Conservation (phyloP, 441 rosid genomes). For the Erysimum cheiri region DNA sequence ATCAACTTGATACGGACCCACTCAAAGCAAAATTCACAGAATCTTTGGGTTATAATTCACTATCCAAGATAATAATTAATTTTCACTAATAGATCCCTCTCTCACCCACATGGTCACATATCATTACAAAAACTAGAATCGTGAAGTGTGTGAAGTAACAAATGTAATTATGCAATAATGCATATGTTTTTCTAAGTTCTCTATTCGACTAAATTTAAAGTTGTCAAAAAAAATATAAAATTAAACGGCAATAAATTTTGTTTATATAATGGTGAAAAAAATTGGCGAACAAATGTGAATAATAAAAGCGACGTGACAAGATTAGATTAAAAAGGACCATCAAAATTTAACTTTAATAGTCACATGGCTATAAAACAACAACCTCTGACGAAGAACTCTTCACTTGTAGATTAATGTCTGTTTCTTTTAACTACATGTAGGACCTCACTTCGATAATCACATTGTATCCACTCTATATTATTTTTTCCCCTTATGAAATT, state of each 20-base stretch:
- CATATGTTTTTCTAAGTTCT: neutral
- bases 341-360: conserved; percentile 28
- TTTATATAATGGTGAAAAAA: conserved; percentile 37
- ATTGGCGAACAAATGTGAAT: conserved; percentile 46
- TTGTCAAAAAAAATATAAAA: neutral
- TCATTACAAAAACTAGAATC: conserved; percentile 33
- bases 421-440: conserved; percentile 46
- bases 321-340: conserved; percentile 38
- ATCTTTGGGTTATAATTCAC: conserved; percentile 70
- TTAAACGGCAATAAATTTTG: neutral
- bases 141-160: conserved; percentile 25
- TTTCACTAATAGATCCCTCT: conserved; percentile 27
- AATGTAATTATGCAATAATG: conserved; percentile 12
- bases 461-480: conserved; percentile 35
- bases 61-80: conserved; percentile 37
- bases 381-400: conserved; percentile 41
- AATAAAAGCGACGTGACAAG: conserved; percentile 51
- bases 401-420: conserved; percentile 38
- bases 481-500: neutral
- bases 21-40: conserved; percentile 32
- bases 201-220: conserved; percentile 2
- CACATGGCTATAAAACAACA: conserved; percentile 40
- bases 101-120: conserved; percentile 36
- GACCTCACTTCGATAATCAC: conserved; percentile 44
- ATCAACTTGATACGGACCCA: conserved; percentile 66